These are phyloP conservation scores for Pelargonium cotyledonis DNA, from an alignment of 441 rosid genomes.

Conservation along the genomic window DNA sequence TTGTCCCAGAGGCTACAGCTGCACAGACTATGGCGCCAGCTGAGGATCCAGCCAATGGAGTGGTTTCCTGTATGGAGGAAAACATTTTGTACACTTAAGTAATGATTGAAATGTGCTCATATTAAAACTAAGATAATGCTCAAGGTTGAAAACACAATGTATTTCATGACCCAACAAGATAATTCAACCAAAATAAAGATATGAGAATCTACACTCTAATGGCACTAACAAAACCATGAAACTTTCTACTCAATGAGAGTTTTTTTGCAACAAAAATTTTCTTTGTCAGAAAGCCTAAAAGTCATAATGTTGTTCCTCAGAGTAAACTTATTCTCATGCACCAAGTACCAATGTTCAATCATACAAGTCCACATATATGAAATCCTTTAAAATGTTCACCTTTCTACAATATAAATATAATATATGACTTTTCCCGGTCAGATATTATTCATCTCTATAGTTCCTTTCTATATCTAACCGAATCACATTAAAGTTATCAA, in stretches of 20 bases:
- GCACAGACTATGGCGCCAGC: conserved; percentile 94
- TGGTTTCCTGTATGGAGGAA: conserved; percentile 52
- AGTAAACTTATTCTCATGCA: neutral
- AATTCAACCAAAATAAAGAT: neutral
- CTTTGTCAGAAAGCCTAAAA: neutral
- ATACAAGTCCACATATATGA: too few relatives aligned
- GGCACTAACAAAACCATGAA: neutral
- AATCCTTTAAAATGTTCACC: too few relatives aligned
- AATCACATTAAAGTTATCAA: too few relatives aligned
- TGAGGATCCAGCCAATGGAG: conserved; percentile 89
- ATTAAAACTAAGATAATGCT: neutral
- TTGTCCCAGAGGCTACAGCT: conserved; percentile 71
- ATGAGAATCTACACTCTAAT: neutral
- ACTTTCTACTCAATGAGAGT: neutral
- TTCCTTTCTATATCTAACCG: too few relatives aligned
- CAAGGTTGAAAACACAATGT: neutral
- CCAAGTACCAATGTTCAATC: too few relatives aligned
- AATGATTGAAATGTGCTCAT: neutral
- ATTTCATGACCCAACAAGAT: neutral
- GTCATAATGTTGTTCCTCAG: neutral
- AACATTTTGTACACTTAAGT: neutral
- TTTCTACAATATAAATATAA: too few relatives aligned
- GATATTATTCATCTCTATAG: too few relatives aligned
- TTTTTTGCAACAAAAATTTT: neutral
- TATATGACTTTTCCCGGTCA: too few relatives aligned